Percentiles rank a stretch among this genome's conserved stretches.
Evolutionary conservation across 352 stramenopile genomes (phyloP).

Genomic region (Phytophthora gonapodyides): DNA sequence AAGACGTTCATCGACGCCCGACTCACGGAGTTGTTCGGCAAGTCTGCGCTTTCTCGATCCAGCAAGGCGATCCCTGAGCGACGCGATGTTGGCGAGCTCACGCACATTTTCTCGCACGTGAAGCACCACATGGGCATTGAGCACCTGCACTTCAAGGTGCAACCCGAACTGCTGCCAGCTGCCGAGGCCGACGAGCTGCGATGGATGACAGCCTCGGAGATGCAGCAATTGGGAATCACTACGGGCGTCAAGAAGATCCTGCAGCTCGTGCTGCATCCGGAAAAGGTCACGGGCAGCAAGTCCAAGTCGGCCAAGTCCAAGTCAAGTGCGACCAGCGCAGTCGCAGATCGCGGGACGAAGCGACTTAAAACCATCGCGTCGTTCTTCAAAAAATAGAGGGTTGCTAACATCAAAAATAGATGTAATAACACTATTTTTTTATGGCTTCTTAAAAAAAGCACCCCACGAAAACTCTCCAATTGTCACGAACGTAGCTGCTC

Average conservation of each 20-base stretch:
- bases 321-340: conserved; percentile 19
- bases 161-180: conserved; percentile 25
- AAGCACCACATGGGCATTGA: conserved; percentile 92
- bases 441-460: conserved; percentile 7
- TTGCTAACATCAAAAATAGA: neutral
- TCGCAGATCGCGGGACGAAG: conserved; percentile 45
- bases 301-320: conserved; percentile 18
- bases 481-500: neutral
- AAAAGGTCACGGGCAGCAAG: conserved; percentile 11
- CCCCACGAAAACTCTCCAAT: neutral
- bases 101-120: conserved; percentile 91
- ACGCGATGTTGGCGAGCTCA: conserved; percentile 69
- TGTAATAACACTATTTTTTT: too few species aligned
- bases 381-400: conserved; percentile 72
- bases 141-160: conserved; percentile 64
- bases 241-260: conserved; percentile 90
- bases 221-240: conserved; percentile 82
- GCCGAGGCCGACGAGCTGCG: conserved; percentile 32
- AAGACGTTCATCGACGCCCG: conserved; percentile 56
- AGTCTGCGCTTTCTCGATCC: conserved; percentile 19
- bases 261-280: conserved; percentile 43
- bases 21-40: conserved; percentile 44
- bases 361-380: conserved; percentile 61
- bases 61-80: conserved; percentile 39
- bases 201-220: conserved; percentile 83